Percentiles rank a stretch among this genome's conserved stretches.
Evolutionary conservation across 2,329 filamentous ascomycete genomes (phyloP).

Genomic region (Fusarium sp.): DNA sequence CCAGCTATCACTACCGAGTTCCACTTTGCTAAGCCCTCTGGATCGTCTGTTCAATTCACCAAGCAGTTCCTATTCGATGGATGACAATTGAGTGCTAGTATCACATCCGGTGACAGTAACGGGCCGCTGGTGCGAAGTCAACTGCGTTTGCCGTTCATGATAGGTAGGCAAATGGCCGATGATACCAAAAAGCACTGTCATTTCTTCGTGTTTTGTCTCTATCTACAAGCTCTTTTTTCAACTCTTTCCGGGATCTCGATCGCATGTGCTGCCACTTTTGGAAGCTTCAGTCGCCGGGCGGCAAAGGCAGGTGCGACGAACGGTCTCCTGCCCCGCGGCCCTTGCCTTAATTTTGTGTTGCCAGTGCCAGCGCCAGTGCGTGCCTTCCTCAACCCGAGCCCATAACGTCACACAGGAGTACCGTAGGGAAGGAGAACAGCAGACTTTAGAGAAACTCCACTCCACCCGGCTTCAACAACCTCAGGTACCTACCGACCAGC

Average conservation of each 20-base stretch:
- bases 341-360: slow-evolving; percentile 23
- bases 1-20: background rate
- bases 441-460: slow-evolving; percentile 38
- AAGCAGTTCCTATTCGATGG: background rate
- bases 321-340: slow-evolving; percentile 17
- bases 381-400: slow-evolving; percentile 30
- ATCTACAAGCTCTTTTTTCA: slow-evolving; percentile 8
- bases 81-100: slow-evolving; percentile 1
- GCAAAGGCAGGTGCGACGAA: slow-evolving; percentile 25
- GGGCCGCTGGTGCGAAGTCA: background rate
- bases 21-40: background rate
- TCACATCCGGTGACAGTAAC: slow-evolving; percentile 1
- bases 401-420: slow-evolving; percentile 44
- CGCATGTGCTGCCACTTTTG: slow-evolving; percentile 18
- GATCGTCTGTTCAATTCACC: background rate
- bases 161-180: slow-evolving; percentile 2
- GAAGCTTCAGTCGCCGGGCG: slow-evolving; percentile 13
- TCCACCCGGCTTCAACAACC: slow-evolving; percentile 21
- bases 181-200: slow-evolving; percentile 2
- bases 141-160: background rate
- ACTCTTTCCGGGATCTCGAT: slow-evolving; percentile 32
- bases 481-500: slow-evolving; percentile 16
- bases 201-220: slow-evolving; percentile 1
- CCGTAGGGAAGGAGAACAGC: slow-evolving; percentile 26
- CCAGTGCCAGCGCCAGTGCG: slow-evolving; percentile 23